These are phyloP conservation scores for Eucalyptus viminalis DNA, from an alignment of 345 rosid species.

Conservation along the genomic window DNA sequence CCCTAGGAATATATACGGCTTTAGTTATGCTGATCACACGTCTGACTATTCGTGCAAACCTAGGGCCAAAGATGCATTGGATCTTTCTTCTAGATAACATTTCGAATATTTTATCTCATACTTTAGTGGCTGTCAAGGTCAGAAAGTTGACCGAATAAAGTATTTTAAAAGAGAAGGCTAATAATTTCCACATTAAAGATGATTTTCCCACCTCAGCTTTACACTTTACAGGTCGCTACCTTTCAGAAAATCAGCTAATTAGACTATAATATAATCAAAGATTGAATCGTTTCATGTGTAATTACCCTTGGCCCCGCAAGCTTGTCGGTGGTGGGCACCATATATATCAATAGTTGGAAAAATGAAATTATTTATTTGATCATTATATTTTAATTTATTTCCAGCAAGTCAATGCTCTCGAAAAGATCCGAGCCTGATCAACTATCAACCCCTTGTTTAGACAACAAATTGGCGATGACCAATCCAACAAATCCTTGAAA, in stretches of 20 bases:
- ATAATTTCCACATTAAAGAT: neutral
- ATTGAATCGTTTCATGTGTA: neutral
- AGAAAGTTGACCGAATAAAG: neutral
- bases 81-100: neutral
- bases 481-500: neutral
- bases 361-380: neutral
- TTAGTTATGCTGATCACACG: neutral
- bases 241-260: neutral
- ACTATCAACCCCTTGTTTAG: neutral
- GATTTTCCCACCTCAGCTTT: neutral
- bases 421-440: neutral
- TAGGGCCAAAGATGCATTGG: neutral
- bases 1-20: too few relatives aligned
- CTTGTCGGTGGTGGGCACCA: neutral
- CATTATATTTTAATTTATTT: neutral
- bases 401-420: neutral
- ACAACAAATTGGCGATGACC: neutral
- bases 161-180: neutral
- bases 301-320: neutral
- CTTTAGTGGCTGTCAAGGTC: neutral
- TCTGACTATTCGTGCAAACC: neutral
- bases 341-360: neutral
- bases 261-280: neutral
- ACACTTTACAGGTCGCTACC: neutral
- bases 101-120: neutral